Percentiles rank a stretch among this genome's conserved stretches.
Conservation (phyloP, 495 filamentous ascomycete genomes). For the Hypoxylon fragiforme region DNA sequence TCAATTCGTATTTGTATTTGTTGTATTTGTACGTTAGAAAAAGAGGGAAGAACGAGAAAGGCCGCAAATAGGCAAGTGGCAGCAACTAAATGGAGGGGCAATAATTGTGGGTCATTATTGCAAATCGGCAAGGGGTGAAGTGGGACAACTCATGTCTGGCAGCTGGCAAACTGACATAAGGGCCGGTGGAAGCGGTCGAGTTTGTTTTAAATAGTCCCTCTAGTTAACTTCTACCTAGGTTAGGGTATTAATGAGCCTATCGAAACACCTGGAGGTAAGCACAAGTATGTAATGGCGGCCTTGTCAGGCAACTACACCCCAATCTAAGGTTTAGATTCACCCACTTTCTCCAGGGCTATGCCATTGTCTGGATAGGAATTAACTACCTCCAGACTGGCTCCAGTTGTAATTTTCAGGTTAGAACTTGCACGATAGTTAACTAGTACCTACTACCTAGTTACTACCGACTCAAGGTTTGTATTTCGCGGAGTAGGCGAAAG, state of each 20-base stretch:
- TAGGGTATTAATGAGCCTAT: too few relatives aligned
- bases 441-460: too few relatives aligned
- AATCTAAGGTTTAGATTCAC: too few relatives aligned
- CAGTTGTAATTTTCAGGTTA: too few relatives aligned
- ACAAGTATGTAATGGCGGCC: constrained; percentile 9
- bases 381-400: too few relatives aligned
- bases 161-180: constrained; percentile 7
- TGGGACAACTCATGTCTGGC: constrained; percentile 20
- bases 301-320: constrained; percentile 24
- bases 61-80: constrained; percentile 24
- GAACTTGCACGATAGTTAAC: too few relatives aligned
- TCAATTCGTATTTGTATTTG: constrained; percentile 19
- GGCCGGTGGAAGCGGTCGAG: not conserved
- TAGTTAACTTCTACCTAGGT: too few relatives aligned
- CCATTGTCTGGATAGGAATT: too few relatives aligned
- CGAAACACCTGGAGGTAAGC: not conserved
- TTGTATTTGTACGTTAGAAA: too few relatives aligned
- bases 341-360: too few relatives aligned
- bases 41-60: constrained; percentile 29
- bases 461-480: too few relatives aligned
- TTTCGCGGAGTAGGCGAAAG: constrained; percentile 22
- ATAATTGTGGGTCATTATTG: constrained; percentile 25
- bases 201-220: too few relatives aligned
- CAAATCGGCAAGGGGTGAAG: constrained; percentile 29
- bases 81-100: constrained; percentile 34